These are phyloP conservation scores for Beauveria varroae DNA, from an alignment of 2,329 filamentous ascomycete genomes.

Conservation along the genomic window DNA sequence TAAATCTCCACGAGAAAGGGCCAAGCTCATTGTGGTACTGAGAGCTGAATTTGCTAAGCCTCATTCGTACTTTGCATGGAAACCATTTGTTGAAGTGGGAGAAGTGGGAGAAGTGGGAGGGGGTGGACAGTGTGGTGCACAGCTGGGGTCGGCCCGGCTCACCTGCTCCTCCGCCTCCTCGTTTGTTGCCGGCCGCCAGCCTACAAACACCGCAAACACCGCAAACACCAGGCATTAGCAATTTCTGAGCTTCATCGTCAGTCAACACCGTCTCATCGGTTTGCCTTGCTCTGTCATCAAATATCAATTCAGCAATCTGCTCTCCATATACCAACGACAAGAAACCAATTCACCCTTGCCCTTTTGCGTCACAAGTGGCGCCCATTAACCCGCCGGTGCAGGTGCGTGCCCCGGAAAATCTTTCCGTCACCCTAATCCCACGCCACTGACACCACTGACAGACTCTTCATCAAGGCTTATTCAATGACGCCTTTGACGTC, in stretches of 20 bases:
- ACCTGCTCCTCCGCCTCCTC: too few species aligned
- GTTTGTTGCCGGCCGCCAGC: not conserved
- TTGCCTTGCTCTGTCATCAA: not conserved
- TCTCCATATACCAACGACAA: not conserved
- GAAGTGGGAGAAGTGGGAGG: not conserved
- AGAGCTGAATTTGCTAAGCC: not conserved
- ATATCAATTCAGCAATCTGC: not conserved
- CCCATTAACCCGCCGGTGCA: not conserved
- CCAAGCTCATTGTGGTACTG: not conserved
- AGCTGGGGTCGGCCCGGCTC: not conserved
- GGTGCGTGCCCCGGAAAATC: not conserved
- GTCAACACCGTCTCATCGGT: too few species aligned
- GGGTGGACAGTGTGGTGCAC: not conserved
- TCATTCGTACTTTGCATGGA: not conserved
- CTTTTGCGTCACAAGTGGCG: not conserved
- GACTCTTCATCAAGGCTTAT: not conserved
- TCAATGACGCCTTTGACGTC: constrained; percentile 8
- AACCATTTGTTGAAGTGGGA: not conserved
- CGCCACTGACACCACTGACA: not conserved
- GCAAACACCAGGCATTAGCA: not conserved
- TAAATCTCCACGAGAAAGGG: not conserved
- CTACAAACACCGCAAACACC: not conserved
- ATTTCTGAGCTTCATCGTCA: not conserved
- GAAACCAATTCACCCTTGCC: not conserved
- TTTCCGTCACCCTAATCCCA: not conserved